These are phyloP conservation scores for Hymenotorrendiella dingleyae DNA, from an alignment of 2,329 filamentous ascomycete species.

Conservation along the genomic window DNA sequence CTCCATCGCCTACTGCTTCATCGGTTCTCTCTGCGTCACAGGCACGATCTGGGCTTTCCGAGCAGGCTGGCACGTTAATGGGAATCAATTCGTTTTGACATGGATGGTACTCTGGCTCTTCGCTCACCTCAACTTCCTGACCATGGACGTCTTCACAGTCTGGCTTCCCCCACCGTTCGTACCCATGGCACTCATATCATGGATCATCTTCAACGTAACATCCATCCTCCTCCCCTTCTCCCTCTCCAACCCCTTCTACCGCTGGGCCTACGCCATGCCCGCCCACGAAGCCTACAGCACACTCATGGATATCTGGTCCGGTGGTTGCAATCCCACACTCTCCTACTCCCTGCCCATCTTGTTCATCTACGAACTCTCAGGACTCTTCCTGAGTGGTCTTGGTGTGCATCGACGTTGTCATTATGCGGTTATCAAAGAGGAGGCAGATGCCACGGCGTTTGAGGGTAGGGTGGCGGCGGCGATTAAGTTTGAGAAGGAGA, in stretches of 20 bases:
- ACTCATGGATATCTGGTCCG: constrained; percentile 38
- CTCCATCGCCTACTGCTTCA: constrained; percentile 30
- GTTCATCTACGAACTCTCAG: constrained; percentile 34
- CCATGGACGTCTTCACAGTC: constrained; percentile 35
- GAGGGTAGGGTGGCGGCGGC: constrained; percentile 26
- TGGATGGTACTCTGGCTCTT: constrained; percentile 58
- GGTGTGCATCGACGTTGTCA: constrained; percentile 31
- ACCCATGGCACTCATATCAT: constrained; percentile 43
- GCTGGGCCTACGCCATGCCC: constrained; percentile 59
- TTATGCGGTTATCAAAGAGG: constrained; percentile 27
- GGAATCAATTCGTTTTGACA: constrained; percentile 53
- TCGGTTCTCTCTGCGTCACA: constrained; percentile 34
- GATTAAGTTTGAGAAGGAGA: constrained; percentile 23
- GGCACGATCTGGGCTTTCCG: constrained; percentile 41
- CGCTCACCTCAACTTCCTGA: constrained; percentile 41
- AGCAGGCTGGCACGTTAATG: constrained; percentile 36
- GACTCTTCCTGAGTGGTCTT: constrained; percentile 19
- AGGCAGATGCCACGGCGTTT: constrained; percentile 22
- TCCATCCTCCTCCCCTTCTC: constrained; percentile 55
- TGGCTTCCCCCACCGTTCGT: constrained; percentile 33
- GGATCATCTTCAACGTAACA: constrained; percentile 60
- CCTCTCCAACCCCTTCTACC: constrained; percentile 52
- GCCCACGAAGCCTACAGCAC: constrained; percentile 48
- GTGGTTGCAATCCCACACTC: constrained; percentile 35
- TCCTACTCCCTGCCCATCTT: constrained; percentile 37